Conservation (phyloP, 495 filamentous ascomycete genomes). For the Neurospora intermedia region DNA sequence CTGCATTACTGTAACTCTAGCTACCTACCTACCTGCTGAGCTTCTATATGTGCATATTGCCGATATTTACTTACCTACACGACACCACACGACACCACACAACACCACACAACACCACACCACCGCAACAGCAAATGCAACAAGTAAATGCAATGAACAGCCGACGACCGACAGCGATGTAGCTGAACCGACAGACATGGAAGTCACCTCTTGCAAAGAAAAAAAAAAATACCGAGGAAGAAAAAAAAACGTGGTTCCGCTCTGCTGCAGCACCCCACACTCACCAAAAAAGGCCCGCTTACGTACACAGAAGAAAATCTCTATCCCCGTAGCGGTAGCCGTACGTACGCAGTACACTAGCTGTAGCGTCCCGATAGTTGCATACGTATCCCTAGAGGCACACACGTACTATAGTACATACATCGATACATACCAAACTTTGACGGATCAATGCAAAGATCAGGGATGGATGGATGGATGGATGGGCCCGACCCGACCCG, state of each 20-base stretch:
- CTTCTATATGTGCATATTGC: not conserved
- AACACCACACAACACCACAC: not conserved
- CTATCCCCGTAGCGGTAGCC: not conserved
- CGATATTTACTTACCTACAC: not conserved
- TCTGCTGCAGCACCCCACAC: not conserved
- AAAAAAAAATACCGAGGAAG: too few species aligned
- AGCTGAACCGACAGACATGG: not conserved
- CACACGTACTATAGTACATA: too few species aligned
- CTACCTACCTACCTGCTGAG: not conserved
- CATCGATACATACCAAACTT: not conserved
- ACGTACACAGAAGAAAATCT: not conserved
- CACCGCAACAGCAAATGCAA: not conserved
- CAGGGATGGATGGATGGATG: not conserved
- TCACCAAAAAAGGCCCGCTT: not conserved
- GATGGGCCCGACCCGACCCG: too few species aligned
- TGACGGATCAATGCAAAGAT: not conserved
- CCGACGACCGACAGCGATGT: not conserved
- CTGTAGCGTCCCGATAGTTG: not conserved
- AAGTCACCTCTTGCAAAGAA: not conserved
- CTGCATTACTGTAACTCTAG: not conserved
- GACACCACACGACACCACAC: not conserved
- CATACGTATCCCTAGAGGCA: not conserved
- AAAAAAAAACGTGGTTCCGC: not conserved
- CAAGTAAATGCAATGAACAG: not conserved
- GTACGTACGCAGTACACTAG: too few species aligned